Evolutionary conservation across 2,329 filamentous ascomycete genomes (phyloP).

Genomic region (Sporothrix globosa): DNA sequence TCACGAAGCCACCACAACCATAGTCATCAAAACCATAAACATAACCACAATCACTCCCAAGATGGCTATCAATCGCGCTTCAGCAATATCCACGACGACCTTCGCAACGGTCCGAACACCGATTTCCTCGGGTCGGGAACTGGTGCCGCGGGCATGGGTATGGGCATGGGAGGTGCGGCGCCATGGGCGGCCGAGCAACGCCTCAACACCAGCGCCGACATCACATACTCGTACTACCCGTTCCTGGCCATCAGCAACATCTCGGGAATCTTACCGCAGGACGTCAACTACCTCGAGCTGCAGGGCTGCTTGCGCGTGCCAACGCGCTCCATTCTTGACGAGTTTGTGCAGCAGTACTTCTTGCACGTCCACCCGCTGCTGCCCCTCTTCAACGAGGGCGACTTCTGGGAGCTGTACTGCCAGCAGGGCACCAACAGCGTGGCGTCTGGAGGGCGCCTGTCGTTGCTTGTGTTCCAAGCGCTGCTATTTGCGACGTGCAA

Average conservation of each 20-base stretch:
- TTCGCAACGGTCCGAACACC: not conserved
- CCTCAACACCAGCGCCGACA: slow-evolving; percentile 32
- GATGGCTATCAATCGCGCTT: slow-evolving; percentile 17
- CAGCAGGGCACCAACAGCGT: slow-evolving; percentile 34
- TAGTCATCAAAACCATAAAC: not conserved
- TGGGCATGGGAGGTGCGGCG: slow-evolving; percentile 3
- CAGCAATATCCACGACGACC: slow-evolving; percentile 22
- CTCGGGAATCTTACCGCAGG: slow-evolving; percentile 48
- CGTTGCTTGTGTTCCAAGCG: slow-evolving; percentile 52
- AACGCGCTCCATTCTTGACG: slow-evolving; percentile 47
- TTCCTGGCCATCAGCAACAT: slow-evolving; percentile 48
- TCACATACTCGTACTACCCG: slow-evolving; percentile 49
- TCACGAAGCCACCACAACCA: not conserved
- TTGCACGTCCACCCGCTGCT: slow-evolving; percentile 52
- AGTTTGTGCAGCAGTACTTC: slow-evolving; percentile 55
- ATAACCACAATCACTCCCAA: not conserved
- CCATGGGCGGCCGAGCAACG: slow-evolving; percentile 29
- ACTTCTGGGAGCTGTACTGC: slow-evolving; percentile 53
- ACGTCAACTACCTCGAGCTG: slow-evolving; percentile 52
- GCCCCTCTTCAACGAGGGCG: slow-evolving; percentile 51
- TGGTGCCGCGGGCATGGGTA: slow-evolving; percentile 9
- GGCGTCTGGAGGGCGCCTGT: slow-evolving; percentile 40
- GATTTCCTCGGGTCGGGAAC: not conserved
- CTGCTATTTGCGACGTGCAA: slow-evolving; percentile 46
- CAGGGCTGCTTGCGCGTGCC: slow-evolving; percentile 54